phyloP scores from a whole-genome alignment of 495 filamentous ascomycete species.

The Neurospora pannonica region DNA sequence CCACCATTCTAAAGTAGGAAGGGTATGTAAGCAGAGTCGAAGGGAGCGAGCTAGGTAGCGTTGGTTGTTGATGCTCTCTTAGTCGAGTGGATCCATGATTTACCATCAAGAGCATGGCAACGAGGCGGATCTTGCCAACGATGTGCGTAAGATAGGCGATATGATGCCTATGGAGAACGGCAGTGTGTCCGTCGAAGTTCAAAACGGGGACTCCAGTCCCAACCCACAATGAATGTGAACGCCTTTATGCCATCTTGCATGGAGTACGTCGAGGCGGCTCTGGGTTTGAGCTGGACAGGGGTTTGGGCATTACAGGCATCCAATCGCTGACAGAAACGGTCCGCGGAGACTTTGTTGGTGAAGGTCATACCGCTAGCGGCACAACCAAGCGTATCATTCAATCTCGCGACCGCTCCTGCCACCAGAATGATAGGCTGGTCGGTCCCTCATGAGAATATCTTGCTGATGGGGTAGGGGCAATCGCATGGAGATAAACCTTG shows the following conservation, averaged over 20 bases:
- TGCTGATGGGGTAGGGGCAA: background rate
- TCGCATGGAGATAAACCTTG: background rate
- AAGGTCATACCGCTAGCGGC: slow-evolving; percentile 10
- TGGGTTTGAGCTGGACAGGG: slow-evolving; percentile 27
- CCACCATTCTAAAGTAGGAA: slow-evolving; percentile 1
- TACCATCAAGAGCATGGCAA: background rate
- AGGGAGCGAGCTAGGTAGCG: background rate
- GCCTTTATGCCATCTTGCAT: slow-evolving; percentile 7
- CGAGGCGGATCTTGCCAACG: background rate
- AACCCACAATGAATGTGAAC: background rate
- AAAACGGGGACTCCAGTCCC: background rate
- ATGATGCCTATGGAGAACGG: background rate
- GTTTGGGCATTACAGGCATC: slow-evolving; percentile 7
- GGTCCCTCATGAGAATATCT: background rate
- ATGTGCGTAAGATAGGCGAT: background rate
- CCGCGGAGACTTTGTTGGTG: slow-evolving; percentile 14
- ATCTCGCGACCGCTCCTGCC: background rate
- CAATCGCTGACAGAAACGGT: slow-evolving; percentile 18
- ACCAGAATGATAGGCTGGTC: background rate
- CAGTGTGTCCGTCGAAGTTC: background rate
- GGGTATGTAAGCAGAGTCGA: background rate
- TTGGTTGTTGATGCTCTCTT: background rate
- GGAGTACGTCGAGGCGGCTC: slow-evolving; percentile 15
- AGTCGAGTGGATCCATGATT: background rate
- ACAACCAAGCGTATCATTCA: slow-evolving; percentile 12